These are phyloP conservation scores for Cicer yamashitae DNA, from an alignment of 306 rosid genomes.

Conservation along the genomic window DNA sequence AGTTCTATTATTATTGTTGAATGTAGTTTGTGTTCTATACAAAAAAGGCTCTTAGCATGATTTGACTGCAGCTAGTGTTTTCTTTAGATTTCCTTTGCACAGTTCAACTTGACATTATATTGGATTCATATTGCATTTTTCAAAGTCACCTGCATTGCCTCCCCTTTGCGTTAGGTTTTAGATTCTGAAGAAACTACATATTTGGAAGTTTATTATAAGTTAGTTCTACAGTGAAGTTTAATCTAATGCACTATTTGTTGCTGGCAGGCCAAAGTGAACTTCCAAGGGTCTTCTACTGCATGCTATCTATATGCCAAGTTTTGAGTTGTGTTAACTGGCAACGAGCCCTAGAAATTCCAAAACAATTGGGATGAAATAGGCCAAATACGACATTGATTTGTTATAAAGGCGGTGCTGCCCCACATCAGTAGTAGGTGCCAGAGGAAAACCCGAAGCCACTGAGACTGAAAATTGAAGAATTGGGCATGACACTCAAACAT, in stretches of 20 bases:
- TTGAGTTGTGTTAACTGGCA: slow-evolving; percentile 14
- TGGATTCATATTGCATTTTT: slow-evolving; percentile 14
- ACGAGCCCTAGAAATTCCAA: background rate
- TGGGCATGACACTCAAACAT: slow-evolving; percentile 37
- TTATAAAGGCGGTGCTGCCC: slow-evolving; percentile 41
- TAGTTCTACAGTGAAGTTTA: slow-evolving; percentile 15
- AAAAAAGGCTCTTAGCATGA: background rate
- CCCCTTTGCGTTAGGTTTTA: background rate
- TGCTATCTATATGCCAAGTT: background rate
- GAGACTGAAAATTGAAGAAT: slow-evolving; percentile 18
- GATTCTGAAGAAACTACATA: slow-evolving; percentile 8
- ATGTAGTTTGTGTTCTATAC: background rate
- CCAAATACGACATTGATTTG: slow-evolving; percentile 38
- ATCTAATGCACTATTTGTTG: slow-evolving; percentile 25
- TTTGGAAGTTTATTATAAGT: slow-evolving; percentile 17
- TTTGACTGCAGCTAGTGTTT: background rate
- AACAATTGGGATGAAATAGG: slow-evolving; percentile 35
- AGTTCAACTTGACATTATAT: slow-evolving; percentile 10
- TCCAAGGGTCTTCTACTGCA: slow-evolving; percentile 12
- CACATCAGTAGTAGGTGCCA: background rate
- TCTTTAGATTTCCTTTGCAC: background rate
- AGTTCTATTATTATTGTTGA: background rate
- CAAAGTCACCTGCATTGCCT: background rate
- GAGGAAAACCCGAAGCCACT: slow-evolving; percentile 3
- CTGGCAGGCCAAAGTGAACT: slow-evolving; percentile 11